Base-by-base conservation (phyloP, 2,329 filamentous ascomycete species). In the Diaporthe eres region DNA sequence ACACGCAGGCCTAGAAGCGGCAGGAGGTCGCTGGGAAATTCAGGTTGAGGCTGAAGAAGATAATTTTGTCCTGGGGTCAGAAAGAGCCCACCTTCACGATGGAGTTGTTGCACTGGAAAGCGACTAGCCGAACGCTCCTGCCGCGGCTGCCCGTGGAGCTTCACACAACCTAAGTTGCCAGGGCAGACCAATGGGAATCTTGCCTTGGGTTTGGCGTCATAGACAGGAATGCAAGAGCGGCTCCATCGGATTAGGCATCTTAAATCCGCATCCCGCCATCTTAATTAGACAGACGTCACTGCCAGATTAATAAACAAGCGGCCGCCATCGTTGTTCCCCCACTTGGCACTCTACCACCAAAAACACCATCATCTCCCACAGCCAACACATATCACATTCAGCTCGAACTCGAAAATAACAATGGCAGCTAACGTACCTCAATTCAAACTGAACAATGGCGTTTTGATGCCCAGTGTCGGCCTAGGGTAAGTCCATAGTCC, bases 361-460 rank as follows among this genome's bases (percentile, higher is more conserved):
- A 28, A 22, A 39, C 19, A 34, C 12, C 71, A 53, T 34, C 12
- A 7, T 10, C 44, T 13, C 9, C 25, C 68, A 49, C 68, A 47
- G 4, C 8, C 17, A 31, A 47, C 17, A 71, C 25, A 8, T 5
- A 12, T 37, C 17, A 37, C 19, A n/a, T 13, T 31, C 10, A 34
- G 25, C 25, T 51, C 28, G 12, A 1, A 3, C 3, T 37, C 28
- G 22, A 1, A 61, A 55, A 25, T 15, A 53, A 63, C 22, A 25
- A 77, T 77, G 75, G 68, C 73, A 34, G 75, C 61, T 1, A 51
- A 75, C 6, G 34, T 77, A 1, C 70, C 75, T 37, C 61, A 71
- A 6, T 77, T 77, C 37, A 75, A 70, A 37, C 75, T 77, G 10
- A 75, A 75, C 55, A 75, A 75, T 42, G 73, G 73, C 42, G 44